phyloP scores from a whole-genome alignment of 2,329 filamentous ascomycete species.

The Aspergillus versicolor region DNA sequence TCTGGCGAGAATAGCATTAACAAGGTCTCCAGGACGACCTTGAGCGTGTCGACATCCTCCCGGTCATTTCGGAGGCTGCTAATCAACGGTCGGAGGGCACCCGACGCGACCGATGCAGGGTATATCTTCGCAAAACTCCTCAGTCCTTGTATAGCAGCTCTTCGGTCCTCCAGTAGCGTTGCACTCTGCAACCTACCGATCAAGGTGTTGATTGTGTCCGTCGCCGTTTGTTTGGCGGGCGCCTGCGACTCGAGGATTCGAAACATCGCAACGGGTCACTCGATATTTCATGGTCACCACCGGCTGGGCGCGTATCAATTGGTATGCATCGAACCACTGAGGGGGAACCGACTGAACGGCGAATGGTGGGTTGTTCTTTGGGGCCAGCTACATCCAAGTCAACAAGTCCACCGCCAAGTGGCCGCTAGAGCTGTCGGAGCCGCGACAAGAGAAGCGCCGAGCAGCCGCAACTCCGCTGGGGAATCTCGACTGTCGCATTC shows the following conservation, averaged over 20 bases:
- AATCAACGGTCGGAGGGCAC: constrained; percentile 85
- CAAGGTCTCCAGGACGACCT: constrained; percentile 90
- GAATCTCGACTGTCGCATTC: constrained; percentile 12
- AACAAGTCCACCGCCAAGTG: constrained; percentile 18
- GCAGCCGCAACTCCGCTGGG: constrained; percentile 14
- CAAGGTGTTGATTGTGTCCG: constrained; percentile 88
- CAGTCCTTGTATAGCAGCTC: constrained; percentile 87
- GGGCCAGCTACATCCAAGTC: constrained; percentile 9
- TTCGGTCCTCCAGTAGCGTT: constrained; percentile 88
- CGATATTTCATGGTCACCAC: constrained; percentile 44
- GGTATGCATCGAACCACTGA: constrained; percentile 29
- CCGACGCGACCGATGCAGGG: constrained; percentile 91
- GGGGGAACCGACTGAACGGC: constrained; percentile 11
- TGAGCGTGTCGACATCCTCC: constrained; percentile 94
- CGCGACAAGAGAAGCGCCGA: constrained; percentile 26
- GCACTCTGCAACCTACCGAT: constrained; percentile 84
- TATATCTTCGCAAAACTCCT: constrained; percentile 96
- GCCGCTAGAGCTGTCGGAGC: constrained; percentile 19
- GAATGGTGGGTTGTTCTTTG: constrained; percentile 21
- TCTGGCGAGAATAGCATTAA: constrained; percentile 84
- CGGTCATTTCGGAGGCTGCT: constrained; percentile 80
- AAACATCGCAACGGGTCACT: constrained; percentile 44
- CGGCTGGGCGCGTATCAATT: constrained; percentile 27
- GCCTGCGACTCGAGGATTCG: constrained; percentile 67
- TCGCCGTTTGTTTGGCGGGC: constrained; percentile 92